A percentile compares a stretch with the other conserved stretches of the same genome.
Conservation (phyloP, 116 monocot genomes). For the Dioscorea cayenensis region DNA sequence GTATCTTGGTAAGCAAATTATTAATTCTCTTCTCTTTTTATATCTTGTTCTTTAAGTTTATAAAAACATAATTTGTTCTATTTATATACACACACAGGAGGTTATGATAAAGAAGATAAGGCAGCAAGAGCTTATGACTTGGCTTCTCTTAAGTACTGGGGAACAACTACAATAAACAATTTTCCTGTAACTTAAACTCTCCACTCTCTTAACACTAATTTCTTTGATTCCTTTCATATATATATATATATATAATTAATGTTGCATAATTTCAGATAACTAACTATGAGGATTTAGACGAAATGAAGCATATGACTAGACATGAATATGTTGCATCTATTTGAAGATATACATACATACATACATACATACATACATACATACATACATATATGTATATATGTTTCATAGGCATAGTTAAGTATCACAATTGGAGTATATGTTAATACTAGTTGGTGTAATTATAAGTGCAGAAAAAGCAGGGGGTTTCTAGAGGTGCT, state of each 20-base stretch:
- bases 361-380: not conserved
- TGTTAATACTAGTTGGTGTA: not conserved
- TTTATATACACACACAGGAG: constrained; percentile 16
- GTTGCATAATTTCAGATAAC: constrained; percentile 19
- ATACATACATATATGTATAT: not conserved
- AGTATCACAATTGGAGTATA: not conserved
- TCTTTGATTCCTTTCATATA: not conserved
- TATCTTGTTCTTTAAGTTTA: not conserved
- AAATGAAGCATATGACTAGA: constrained; percentile 78
- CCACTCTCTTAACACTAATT: not conserved
- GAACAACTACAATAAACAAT: constrained; percentile 61
- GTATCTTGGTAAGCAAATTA: constrained; percentile 2
- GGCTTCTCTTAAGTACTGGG: constrained; percentile 71
- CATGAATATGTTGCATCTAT: constrained; percentile 73
- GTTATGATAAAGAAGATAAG: constrained; percentile 77
- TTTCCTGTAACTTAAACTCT: constrained; percentile 31
- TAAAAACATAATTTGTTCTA: not conserved
- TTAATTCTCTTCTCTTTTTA: not conserved
- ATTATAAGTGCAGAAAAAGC: constrained; percentile 33
- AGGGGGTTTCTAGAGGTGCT: constrained; percentile 76
- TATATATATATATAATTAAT: not conserved
- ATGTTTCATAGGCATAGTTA: not conserved
- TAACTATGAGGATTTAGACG: constrained; percentile 66
- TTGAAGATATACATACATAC: constrained; percentile 32
- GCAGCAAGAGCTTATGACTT: constrained; percentile 69